phyloP scores from a whole-genome alignment of 2,329 filamentous ascomycete genomes.

The Xylaria hypoxylon region DNA sequence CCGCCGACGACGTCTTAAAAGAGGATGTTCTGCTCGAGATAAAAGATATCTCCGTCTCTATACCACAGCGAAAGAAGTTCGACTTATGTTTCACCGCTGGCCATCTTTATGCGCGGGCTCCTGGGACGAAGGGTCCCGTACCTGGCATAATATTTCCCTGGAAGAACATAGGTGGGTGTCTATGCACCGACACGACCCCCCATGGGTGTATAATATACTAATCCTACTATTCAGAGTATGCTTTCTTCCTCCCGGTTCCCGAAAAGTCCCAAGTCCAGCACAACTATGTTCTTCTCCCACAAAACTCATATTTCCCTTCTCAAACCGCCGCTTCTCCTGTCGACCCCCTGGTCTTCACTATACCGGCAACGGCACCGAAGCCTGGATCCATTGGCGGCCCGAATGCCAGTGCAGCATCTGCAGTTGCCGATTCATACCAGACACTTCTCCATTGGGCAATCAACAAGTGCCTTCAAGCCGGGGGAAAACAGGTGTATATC shows the following conservation, averaged over 20 bases:
- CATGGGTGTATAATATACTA: slow-evolving; percentile 8
- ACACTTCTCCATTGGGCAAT: slow-evolving; percentile 72
- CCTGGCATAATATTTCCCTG: slow-evolving; percentile 68
- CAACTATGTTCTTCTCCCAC: slow-evolving; percentile 74
- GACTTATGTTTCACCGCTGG: slow-evolving; percentile 71
- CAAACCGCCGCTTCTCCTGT: slow-evolving; percentile 56
- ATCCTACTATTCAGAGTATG: slow-evolving; percentile 61
- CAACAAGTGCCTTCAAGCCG: slow-evolving; percentile 62
- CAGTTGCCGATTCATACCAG: slow-evolving; percentile 69
- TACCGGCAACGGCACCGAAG: slow-evolving; percentile 70
- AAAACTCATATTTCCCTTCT: slow-evolving; percentile 64
- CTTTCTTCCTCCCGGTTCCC: slow-evolving; percentile 73
- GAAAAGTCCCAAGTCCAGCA: slow-evolving; percentile 74
- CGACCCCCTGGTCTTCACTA: slow-evolving; percentile 74
- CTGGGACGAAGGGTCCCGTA: slow-evolving; percentile 64
- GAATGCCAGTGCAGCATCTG: slow-evolving; percentile 61
- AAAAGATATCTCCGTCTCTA: slow-evolving; percentile 74
- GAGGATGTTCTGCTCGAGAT: slow-evolving; percentile 69
- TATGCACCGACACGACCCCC: not conserved
- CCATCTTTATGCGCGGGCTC: slow-evolving; percentile 67
- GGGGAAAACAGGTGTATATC: slow-evolving; percentile 62
- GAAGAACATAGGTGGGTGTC: slow-evolving; percentile 68
- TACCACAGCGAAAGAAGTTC: slow-evolving; percentile 76
- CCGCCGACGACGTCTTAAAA: slow-evolving; percentile 56
- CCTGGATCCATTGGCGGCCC: slow-evolving; percentile 66